Evolutionary conservation across 495 filamentous ascomycete species (phyloP).

Genomic region (Podospora pseudopauciseta): DNA sequence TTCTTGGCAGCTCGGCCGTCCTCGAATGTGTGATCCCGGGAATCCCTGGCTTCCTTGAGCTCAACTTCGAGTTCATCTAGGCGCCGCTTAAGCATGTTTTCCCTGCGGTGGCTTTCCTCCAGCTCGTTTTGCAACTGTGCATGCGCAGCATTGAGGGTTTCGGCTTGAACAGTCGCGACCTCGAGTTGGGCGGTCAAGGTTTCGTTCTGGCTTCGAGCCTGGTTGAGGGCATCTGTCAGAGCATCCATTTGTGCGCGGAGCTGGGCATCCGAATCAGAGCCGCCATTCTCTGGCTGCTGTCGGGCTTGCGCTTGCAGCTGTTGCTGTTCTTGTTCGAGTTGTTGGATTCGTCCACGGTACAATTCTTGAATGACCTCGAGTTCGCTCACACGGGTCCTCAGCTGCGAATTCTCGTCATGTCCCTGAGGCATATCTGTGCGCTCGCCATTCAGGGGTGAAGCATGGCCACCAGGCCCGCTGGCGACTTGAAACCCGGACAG

Average conservation of each 20-base stretch:
- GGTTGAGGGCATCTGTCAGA: slow-evolving; percentile 29
- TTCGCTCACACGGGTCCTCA: slow-evolving; percentile 89
- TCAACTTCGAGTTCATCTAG: slow-evolving; percentile 73
- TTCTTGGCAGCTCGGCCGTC: slow-evolving; percentile 40
- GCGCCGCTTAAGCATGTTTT: slow-evolving; percentile 77
- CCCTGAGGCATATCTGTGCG: slow-evolving; percentile 70
- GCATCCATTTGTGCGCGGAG: slow-evolving; percentile 4
- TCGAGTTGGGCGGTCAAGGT: slow-evolving; percentile 15
- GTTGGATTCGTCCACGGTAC: slow-evolving; percentile 80
- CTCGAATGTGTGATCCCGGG: slow-evolving; percentile 26
- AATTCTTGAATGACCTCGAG: slow-evolving; percentile 94
- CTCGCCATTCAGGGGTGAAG: slow-evolving; percentile 67
- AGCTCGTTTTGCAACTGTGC: slow-evolving; percentile 56
- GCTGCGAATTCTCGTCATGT: slow-evolving; percentile 67
- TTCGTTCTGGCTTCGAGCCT: slow-evolving; percentile 42
- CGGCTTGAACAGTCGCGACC: slow-evolving; percentile 28
- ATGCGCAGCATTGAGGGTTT: slow-evolving; percentile 41
- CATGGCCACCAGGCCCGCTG: slow-evolving; percentile 53
- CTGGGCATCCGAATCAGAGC: not conserved
- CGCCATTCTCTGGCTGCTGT: slow-evolving; percentile 47
- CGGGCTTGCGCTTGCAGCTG: slow-evolving; percentile 51
- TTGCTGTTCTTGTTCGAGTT: slow-evolving; percentile 74
- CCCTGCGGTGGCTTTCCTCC: slow-evolving; percentile 69
- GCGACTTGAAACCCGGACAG: slow-evolving; percentile 35
- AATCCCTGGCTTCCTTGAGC: slow-evolving; percentile 41